Base-by-base conservation (phyloP, 257 asterid genomes). In the Orobanche coerulescens region DNA sequence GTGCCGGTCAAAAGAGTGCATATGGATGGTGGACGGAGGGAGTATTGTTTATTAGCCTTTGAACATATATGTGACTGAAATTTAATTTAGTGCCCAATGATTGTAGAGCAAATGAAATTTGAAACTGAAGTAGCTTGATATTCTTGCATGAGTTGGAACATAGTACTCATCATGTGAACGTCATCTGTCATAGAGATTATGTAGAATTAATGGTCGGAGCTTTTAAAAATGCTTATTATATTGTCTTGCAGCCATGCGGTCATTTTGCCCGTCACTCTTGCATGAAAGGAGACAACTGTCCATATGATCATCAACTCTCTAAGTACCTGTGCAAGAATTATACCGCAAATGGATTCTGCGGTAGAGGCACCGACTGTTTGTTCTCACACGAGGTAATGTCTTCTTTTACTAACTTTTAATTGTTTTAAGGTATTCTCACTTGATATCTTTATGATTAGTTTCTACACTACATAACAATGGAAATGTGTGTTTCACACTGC, bases 271-370 rank as follows among this genome's bases (percentile, higher is more conserved):
- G 95, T 6, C 79, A 77, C 67, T 65, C 89, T 71, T 92, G 98
- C 84, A 81, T 92, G 98, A 92, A 92, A 82, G 98, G 98, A 65
- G 94, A 92, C 44, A 82, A 79, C 54, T 92, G 96, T 67, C 95
- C 96, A 13, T 88, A 44, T 71, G 98, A 92, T 68, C 98, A 92
- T 61, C 74, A 84, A 64, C 95, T 92, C 72, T 86, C 95, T 34
- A 92, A 92, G 64, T 92, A 86, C 73, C 94, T 87, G 9, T 88
- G 98, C 85, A 71, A 77, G 52, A 88, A 84, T 54, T 68, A 65
- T 74, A 59, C 73, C 39, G 25, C 83, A 62, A 79, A 58, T 1
- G 95, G 95, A 59, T 86, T 75, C 79, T 92, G 98, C 76, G 66
- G 63, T 71, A 82, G 98, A 78, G 95, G 97, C 62, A 75, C 88